Percentiles rank a stretch among this genome's conserved stretches.
Evolutionary conservation across 345 rosid genomes (phyloP).

Genomic region (Excoecaria agallocha): DNA sequence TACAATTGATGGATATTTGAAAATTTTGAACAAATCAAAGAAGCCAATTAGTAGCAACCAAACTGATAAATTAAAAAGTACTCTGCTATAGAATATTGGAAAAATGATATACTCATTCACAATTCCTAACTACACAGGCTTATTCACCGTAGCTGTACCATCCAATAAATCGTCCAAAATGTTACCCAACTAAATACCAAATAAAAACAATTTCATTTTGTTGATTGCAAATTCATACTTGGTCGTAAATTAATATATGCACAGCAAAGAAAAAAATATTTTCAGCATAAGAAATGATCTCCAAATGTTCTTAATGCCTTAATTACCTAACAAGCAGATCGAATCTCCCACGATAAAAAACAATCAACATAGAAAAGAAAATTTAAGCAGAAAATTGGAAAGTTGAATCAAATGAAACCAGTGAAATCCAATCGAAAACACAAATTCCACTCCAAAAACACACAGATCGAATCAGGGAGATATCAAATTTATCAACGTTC

Average conservation of each 20-base stretch:
- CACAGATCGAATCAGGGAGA: neutral
- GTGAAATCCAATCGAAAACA: neutral
- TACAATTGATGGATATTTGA: neutral
- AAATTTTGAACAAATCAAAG: neutral
- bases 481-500: neutral
- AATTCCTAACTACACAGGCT: neutral
- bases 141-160: too few species aligned
- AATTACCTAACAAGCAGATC: neutral
- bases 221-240: neutral
- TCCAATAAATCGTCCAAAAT: too few species aligned
- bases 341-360: neutral
- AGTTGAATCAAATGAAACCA: neutral
- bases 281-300: neutral
- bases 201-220: neutral
- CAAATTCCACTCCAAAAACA: neutral
- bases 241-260: neutral
- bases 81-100: neutral
- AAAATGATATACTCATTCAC: neutral
- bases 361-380: neutral
- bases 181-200: neutral
- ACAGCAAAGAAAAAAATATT: neutral
- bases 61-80: neutral
- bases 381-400: constrained; percentile 1
- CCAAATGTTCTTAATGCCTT: neutral
- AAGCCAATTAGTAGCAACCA: neutral